phyloP scores from a whole-genome alignment of 129 eudicot species.

The Flaveria robusta region DNA sequence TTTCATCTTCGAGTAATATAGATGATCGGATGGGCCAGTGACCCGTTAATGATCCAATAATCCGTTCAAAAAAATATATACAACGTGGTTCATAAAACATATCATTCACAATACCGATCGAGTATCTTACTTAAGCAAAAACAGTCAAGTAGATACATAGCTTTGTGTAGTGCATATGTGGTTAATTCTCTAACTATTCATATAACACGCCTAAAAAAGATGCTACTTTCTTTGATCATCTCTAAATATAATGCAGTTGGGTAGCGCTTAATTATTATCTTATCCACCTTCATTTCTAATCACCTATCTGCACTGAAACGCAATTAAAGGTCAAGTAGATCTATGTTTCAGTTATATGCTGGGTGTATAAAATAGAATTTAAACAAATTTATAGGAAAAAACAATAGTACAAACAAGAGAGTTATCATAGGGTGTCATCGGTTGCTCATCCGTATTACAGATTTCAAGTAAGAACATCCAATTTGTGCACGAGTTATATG shows the following conservation, averaged over 20 bases:
- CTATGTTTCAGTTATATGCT: too few relatives aligned
- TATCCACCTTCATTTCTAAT: background rate
- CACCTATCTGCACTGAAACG: background rate
- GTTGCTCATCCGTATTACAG: constrained; percentile 18
- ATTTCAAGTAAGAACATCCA: constrained; percentile 24
- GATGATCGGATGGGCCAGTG: too few relatives aligned
- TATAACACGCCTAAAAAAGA: background rate
- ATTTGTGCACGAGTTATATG: constrained; percentile 14
- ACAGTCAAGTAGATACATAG: too few relatives aligned
- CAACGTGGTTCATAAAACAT: too few relatives aligned
- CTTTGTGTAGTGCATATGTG: too few relatives aligned
- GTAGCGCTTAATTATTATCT: background rate
- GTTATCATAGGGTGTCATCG: background rate
- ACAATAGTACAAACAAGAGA: constrained; percentile 16
- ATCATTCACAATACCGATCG: too few relatives aligned
- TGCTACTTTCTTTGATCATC: background rate
- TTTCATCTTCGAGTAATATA: too few relatives aligned
- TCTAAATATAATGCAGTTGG: background rate
- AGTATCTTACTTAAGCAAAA: too few relatives aligned
- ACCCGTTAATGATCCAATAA: too few relatives aligned
- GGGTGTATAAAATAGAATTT: background rate
- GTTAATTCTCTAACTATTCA: too few relatives aligned
- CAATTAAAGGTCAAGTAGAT: background rate
- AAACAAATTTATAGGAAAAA: background rate
- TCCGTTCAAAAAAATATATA: too few relatives aligned